Evolutionary conservation across 192 early-diverging fungal genomes (phyloP).

Genomic region (Linnemannia schmuckeri): DNA sequence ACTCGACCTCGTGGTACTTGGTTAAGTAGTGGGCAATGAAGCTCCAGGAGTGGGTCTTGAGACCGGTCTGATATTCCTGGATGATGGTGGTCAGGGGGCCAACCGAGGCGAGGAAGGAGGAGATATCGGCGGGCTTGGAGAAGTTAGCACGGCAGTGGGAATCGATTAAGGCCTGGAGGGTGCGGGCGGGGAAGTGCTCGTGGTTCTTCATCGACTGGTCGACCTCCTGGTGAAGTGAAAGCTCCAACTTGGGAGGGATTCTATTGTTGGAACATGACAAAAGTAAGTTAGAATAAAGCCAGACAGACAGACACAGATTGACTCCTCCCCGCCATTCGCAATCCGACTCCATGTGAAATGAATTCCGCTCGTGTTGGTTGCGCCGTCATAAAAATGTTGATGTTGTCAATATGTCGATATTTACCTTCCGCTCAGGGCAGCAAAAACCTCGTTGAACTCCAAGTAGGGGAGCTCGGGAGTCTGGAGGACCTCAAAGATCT

Average conservation of each 20-base stretch:
- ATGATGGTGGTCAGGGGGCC: constrained; percentile 78
- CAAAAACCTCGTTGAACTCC: constrained; percentile 85
- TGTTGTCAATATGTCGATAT: neutral
- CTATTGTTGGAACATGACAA: constrained; percentile 35
- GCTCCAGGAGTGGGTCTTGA: constrained; percentile 80
- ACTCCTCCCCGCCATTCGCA: neutral
- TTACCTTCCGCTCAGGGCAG: constrained; percentile 80
- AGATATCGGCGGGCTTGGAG: constrained; percentile 74
- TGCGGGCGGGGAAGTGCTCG: constrained; percentile 78
- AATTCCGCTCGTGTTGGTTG: neutral
- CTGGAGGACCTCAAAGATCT: constrained; percentile 80
- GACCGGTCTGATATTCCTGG: constrained; percentile 77
- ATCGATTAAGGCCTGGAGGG: constrained; percentile 75
- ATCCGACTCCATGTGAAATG: neutral
- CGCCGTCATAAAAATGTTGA: neutral
- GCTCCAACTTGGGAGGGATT: constrained; percentile 79
- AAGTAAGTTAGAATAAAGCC: neutral
- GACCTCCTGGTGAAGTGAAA: constrained; percentile 66
- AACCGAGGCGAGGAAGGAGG: constrained; percentile 71
- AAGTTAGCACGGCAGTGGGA: constrained; percentile 59
- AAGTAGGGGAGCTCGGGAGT: constrained; percentile 87
- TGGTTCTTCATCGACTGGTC: constrained; percentile 54
- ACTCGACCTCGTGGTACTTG: constrained; percentile 88
- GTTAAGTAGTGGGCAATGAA: constrained; percentile 84
- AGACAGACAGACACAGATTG: neutral